Percentiles rank a stretch among this genome's conserved stretches.
Evolutionary conservation across 352 stramenopile genomes (phyloP).

Genomic region (Thraustochytrium striatum): DNA sequence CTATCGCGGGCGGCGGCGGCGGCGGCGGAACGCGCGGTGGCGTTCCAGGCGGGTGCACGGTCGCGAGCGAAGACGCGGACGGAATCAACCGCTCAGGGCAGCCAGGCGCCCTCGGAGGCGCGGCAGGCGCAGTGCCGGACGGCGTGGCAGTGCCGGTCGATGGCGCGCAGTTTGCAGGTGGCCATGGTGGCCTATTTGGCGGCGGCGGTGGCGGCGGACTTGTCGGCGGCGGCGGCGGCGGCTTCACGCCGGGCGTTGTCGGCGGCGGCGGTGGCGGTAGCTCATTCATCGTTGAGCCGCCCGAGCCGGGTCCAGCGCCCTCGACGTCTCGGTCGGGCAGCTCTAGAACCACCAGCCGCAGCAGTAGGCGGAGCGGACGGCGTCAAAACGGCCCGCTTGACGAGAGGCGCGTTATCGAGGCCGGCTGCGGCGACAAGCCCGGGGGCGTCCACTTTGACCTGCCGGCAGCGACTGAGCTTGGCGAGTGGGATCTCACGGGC

Average conservation of each 20-base stretch:
- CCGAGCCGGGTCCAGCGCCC: no score
- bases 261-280: constrained; percentile 57
- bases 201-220: constrained; percentile 57
- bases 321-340: no score
- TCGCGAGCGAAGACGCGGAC: constrained; percentile 52
- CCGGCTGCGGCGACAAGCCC: neutral
- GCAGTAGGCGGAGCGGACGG: no score
- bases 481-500: constrained; percentile 20
- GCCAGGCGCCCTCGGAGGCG: constrained; percentile 53
- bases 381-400: constrained; percentile 20
- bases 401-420: neutral
- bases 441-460: constrained; percentile 1
- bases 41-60: constrained; percentile 54
- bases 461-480: neutral
- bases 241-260: constrained; percentile 56
- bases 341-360: no score
- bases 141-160: constrained; percentile 51
- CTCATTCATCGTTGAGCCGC: constrained; percentile 54
- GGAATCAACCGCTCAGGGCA: constrained; percentile 56
- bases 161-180: constrained; percentile 54
- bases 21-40: constrained; percentile 55
- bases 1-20: constrained; percentile 57
- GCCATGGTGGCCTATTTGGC: constrained; percentile 56
- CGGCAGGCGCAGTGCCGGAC: constrained; percentile 53
- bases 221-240: constrained; percentile 58